These are phyloP conservation scores for Sporobolomyces roseus DNA, from an alignment of 768 basidiomycete species.

Conservation along the genomic window DNA sequence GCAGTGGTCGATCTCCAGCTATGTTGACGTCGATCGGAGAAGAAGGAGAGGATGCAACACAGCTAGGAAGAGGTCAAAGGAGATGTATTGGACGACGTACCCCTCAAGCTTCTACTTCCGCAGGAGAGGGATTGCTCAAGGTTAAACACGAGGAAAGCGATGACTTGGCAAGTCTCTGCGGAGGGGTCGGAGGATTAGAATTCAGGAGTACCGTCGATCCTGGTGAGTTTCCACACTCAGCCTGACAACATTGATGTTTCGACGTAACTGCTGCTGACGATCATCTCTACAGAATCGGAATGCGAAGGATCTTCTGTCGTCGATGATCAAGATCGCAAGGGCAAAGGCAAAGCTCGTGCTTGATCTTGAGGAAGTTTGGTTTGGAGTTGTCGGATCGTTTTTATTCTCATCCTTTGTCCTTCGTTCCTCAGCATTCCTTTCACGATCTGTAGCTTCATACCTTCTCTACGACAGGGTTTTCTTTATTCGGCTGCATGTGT, in stretches of 20 bases:
- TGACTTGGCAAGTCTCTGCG: slow-evolving; percentile 18
- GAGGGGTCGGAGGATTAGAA: slow-evolving; percentile 14
- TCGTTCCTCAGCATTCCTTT: no score
- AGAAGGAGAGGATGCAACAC: not conserved
- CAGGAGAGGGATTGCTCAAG: not conserved
- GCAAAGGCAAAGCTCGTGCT: slow-evolving; percentile 18
- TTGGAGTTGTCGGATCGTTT: no score
- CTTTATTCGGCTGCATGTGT: no score
- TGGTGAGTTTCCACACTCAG: not conserved
- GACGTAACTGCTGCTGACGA: not conserved
- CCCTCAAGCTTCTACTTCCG: not conserved
- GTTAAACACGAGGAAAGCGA: slow-evolving; percentile 12
- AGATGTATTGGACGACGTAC: not conserved
- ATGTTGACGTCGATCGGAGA: not conserved
- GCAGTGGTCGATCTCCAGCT: not conserved
- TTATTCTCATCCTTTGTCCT: no score
- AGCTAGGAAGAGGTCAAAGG: not conserved
- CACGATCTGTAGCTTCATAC: not conserved
- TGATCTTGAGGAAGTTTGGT: not conserved
- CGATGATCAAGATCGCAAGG: slow-evolving; percentile 1
- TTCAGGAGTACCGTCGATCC: slow-evolving; percentile 24
- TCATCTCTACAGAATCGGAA: slow-evolving; percentile 1
- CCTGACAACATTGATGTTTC: not conserved
- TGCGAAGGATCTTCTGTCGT: not conserved
- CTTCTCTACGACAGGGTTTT: not conserved